Base-by-base conservation (phyloP, 2,329 filamentous ascomycete species). In the Microcyclospora tardicrescens region DNA sequence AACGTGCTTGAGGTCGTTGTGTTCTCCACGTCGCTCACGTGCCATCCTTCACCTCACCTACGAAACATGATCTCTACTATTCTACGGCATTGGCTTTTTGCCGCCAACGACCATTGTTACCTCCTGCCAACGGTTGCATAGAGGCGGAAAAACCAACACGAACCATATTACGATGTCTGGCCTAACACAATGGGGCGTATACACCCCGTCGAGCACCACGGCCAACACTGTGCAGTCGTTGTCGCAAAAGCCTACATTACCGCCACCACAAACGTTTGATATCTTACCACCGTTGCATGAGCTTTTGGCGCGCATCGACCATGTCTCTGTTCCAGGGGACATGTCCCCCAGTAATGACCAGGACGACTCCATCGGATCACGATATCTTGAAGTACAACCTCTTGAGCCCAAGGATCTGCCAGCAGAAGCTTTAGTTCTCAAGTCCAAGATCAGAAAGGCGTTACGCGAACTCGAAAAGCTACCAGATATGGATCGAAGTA, bases 221-320 rank as follows among this genome's bases (percentile, higher is more conserved):
- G 30, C 30, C 12, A 32, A 32, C 30, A 32, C 30, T 15, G 30
- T 15, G 30, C 30, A 24, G 19, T 24, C 19, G 8, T 24, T 24
- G 19, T 36, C 14, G 30, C 30, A n/a, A 32, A n/a, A 15, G 12
- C 12, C 30, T 5, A 10, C 12, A 15, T 76, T 80, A 40, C 81
- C 91, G 45, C 74, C 83, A 36, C 82, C 87, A 19, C 80, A 87
- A 60, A 77, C 77, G 36, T 84, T 95, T 64, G 87, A 94, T 66
- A 76, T 85, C 50, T 73, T 93, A 38, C 84, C 86, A 16, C 77
- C 86, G 54, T 75, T 95, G 38, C 79, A 84, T 54, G 71, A 77
- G 42, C 75, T 93, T 49, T 76, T 95, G 44, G 69, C 77, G 48
- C 82, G 83, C 36, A 73, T 95, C 38, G 57, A 56, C 32, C 50